Base-by-base conservation (phyloP, 176 grass and related monocot species). In the Elymus sibiricus region DNA sequence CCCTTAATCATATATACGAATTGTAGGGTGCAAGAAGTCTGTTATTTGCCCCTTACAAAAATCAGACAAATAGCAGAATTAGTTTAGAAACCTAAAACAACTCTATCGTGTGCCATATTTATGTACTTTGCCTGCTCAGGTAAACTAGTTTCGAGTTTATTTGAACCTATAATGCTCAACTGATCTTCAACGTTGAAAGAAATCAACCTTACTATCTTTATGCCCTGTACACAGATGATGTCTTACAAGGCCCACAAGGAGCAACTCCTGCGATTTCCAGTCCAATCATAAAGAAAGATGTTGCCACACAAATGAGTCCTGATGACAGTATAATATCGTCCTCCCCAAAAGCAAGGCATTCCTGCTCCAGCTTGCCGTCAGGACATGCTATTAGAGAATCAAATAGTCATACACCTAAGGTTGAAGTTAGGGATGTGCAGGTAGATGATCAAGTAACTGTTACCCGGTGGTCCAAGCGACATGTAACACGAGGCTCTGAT, bases 361-460 rank as follows among this genome's bases (percentile, higher is more conserved):
- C 87, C 2, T 94, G 90, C 82, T 94, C 97, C 25, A 87, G 85
- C 46, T 82, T 95, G 71, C 86, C 86, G 22, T 94, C 82, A 65
- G 85, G 76, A 9, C 69, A 88, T 90, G 74, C 89, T 70, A 87
- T 90, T 70, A 90, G 86, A 79, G 92, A 97, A 55, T 62, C 92
- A 49, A 91, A 86, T 63, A 89, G 69, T 70, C 85, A 86, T 73
- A 84, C 79, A 71, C 42, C 87, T 26, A 99, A 85, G 83, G 75
- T 92, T 79, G 97, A 99, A 90, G 84, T 99, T 40, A 91, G 94
- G 86, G 97, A 99, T 58, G 97, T 99, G 43, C 85, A 99, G 83
- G 89, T 99, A 77, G 97, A 99, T 88, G 94, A 99, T 79, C 97
- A 91, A 76, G 89, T 99, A 79, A 97, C 97, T 49, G 85, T 94